Evolutionary conservation across 345 rosid species (phyloP).

Genomic region (Dimocarpus longan): DNA sequence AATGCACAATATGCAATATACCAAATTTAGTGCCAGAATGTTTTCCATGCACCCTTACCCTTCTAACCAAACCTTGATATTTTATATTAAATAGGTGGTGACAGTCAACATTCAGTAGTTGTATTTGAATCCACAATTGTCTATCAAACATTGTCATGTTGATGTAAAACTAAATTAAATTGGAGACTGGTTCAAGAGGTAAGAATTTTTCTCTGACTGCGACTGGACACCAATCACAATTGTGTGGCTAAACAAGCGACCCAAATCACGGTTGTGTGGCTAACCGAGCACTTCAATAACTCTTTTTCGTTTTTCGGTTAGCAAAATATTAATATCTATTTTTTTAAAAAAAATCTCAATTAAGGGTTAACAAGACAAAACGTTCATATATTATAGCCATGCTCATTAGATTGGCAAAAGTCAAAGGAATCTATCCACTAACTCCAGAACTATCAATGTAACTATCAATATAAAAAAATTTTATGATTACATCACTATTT

Average conservation of each 20-base stretch:
- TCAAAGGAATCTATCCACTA: slow-evolving; percentile 55
- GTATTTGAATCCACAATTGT: too few relatives aligned
- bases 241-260: too few relatives aligned
- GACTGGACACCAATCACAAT: too few relatives aligned
- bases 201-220: too few relatives aligned
- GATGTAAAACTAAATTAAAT: too few relatives aligned
- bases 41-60: background rate
- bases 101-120: too few relatives aligned
- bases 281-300: background rate
- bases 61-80: too few relatives aligned
- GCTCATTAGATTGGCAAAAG: slow-evolving; percentile 42
- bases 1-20: background rate
- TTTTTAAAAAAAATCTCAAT: background rate
- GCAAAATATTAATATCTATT: background rate
- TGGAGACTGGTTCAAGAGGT: too few relatives aligned
- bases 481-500: background rate
- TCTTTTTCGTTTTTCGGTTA: background rate
- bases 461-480: slow-evolving; percentile 32
- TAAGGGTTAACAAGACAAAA: slow-evolving; percentile 1
- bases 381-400: slow-evolving; percentile 35
- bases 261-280: too few relatives aligned
- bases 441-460: slow-evolving; percentile 56
- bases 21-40: background rate
- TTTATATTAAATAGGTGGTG: too few relatives aligned
- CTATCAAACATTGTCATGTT: too few relatives aligned